phyloP scores from a whole-genome alignment of 768 basidiomycete genomes.

The Panaeolus cyanescens region DNA sequence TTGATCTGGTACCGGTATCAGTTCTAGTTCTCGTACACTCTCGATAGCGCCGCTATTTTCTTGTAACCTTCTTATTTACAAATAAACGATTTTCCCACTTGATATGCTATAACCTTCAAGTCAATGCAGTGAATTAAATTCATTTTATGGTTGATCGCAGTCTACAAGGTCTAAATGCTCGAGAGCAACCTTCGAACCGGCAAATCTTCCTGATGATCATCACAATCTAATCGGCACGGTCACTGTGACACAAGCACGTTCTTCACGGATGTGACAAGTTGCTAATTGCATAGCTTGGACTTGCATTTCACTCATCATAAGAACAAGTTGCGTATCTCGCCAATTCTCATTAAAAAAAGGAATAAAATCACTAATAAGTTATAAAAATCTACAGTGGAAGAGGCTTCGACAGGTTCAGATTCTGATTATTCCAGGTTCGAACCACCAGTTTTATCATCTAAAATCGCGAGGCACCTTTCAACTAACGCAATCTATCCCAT shows the following conservation, averaged over 20 bases:
- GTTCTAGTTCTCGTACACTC: neutral
- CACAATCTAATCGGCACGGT: neutral
- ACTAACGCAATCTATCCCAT: conserved; percentile 9
- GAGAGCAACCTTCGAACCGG: too few species aligned
- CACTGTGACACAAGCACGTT: neutral
- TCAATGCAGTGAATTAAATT: too few species aligned
- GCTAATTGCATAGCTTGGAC: neutral
- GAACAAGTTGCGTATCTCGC: conserved; percentile 18
- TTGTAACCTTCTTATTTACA: too few species aligned
- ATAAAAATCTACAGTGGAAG: conserved; percentile 58
- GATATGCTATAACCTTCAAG: too few species aligned
- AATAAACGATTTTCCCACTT: too few species aligned
- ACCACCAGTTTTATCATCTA: neutral
- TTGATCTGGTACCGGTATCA: neutral
- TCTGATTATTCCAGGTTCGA: conserved; percentile 94
- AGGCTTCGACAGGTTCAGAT: conserved; percentile 89
- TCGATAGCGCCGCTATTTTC: neutral
- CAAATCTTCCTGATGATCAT: neutral
- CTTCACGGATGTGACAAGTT: neutral
- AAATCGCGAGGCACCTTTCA: conserved; percentile 6
- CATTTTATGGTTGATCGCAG: too few species aligned
- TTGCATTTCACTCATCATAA: neutral
- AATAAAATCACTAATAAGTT: neutral
- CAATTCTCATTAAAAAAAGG: neutral
- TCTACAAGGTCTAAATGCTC: too few species aligned